These are phyloP conservation scores for Linderniella brevidens DNA, from an alignment of 257 asterid genomes.

Conservation along the genomic window DNA sequence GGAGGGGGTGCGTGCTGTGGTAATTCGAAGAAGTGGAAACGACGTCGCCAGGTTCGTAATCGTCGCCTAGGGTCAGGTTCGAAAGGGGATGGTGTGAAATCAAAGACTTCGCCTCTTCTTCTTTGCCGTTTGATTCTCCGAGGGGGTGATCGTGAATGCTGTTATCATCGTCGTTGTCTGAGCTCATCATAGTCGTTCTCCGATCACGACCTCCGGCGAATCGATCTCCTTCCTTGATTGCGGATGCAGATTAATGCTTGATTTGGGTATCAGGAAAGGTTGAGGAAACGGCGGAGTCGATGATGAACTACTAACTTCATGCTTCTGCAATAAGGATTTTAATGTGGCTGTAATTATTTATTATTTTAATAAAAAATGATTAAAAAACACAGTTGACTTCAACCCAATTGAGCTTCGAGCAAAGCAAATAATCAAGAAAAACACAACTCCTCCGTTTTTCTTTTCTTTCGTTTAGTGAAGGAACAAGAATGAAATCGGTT, in stretches of 20 bases:
- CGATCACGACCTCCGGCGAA: background rate
- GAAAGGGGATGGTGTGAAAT: no score
- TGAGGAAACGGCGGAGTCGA: no score
- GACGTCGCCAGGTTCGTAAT: constrained; percentile 16
- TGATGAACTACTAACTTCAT: background rate
- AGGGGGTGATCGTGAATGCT: background rate
- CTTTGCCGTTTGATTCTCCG: constrained; percentile 3
- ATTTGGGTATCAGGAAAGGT: no score
- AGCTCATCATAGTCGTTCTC: constrained; percentile 1
- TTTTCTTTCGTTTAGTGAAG: background rate
- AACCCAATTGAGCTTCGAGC: no score
- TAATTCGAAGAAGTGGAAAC: constrained; percentile 40
- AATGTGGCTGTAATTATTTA: no score
- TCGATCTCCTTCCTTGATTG: no score
- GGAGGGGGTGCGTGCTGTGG: constrained; percentile 58
- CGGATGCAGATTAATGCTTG: no score
- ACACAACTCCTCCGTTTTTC: constrained; percentile 3
- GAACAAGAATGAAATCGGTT: background rate
- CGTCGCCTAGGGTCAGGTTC: constrained; percentile 29
- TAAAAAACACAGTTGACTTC: no score
- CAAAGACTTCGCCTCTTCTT: constrained; percentile 8
- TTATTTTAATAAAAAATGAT: no score
- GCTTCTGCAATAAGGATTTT: no score
- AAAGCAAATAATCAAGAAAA: background rate
- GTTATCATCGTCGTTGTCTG: background rate